Base-by-base conservation (phyloP, 257 asterid genomes). In the Oldenlandia corymbosa region DNA sequence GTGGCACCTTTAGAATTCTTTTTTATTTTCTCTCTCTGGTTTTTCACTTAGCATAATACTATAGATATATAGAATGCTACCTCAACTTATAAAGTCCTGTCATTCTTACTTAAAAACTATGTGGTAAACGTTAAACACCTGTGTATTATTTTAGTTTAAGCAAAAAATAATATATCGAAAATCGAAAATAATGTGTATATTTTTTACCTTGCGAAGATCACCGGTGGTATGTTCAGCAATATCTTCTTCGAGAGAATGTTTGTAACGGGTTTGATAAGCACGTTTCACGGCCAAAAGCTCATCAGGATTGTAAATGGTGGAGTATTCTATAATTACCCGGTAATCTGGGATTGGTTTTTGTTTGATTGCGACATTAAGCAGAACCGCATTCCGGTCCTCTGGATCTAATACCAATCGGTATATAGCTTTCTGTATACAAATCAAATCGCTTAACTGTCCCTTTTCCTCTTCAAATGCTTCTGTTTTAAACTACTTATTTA, bases 391-490 rank as follows among this genome's bases (percentile, higher is more conserved):
- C 0, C 97, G 81, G 16, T 90, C 94, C 72, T 76, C 84, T 32
- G 85, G 91, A 27, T 90, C 97, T 52, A 85, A 10, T 23, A 82
- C 73, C 97, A 91, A 90, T n/a, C 90, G 76, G 45, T 77, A 90
- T 41, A 90, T 71, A 41, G 85, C 94, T 82, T 62, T 90, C 97
- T 87, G 60, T 18, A n/a, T n/a, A 54, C 2, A 0, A 20, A 43
- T 32, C 16, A 24, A 48, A 43, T 32, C 16, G 17, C 27, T 21
- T 17, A 30, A 27, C 18, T 10, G 30, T 34, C 30, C 10, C 30
- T 16, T 28, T 5, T 13, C 7, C 2, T 53, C 4, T 34, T 34
- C 9, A 34, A 34, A 34, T 34, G 39, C 4, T n/a, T n/a, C n/a
- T 34, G 39, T 34, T 34, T 34, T 3, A 34, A 34, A 3, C 39